A percentile compares a stretch with the other conserved stretches of the same genome.
Conservation (phyloP, 2,329 filamentous ascomycete species). For the Colletotrichum lentis region DNA sequence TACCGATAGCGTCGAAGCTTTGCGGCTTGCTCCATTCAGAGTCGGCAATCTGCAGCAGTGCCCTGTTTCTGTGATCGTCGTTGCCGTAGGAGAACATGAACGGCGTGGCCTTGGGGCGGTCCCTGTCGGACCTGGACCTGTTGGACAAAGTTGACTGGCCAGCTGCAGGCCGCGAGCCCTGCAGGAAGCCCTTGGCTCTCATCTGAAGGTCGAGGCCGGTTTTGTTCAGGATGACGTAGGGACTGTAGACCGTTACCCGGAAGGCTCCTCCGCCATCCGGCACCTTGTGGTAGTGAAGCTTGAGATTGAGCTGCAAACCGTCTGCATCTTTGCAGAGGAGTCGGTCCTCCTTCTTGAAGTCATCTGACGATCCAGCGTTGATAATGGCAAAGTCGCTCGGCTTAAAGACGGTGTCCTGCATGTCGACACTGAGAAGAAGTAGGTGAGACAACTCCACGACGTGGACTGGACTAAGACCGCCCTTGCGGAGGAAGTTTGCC, state of each 20-base stretch:
- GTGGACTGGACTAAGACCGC: constrained; percentile 95
- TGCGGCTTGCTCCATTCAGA: constrained; percentile 97
- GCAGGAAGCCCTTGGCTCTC: constrained; percentile 87
- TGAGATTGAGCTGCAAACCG: constrained; percentile 79
- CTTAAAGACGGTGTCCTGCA: constrained; percentile 96
- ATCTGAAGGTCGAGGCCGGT: constrained; percentile 90
- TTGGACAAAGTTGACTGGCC: constrained; percentile 71
- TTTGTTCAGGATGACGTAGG: constrained; percentile 94
- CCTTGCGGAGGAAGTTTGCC: constrained; percentile 97
- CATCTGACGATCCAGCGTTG: constrained; percentile 86
- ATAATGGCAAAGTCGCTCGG: constrained; percentile 97
- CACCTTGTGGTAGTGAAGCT: constrained; percentile 88
- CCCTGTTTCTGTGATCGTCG: constrained; percentile 91
- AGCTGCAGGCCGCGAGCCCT: constrained; percentile 82
- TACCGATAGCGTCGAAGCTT: constrained; percentile 97
- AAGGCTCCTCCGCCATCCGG: constrained; percentile 95
- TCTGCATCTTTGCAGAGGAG: constrained; percentile 86
- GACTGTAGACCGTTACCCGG: constrained; percentile 92
- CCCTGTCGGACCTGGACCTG: constrained; percentile 56
- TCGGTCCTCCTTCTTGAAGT: constrained; percentile 84
- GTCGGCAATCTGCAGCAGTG: constrained; percentile 84
- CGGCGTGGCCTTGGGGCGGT: constrained; percentile 78
- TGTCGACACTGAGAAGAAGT: constrained; percentile 88
- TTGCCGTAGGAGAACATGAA: constrained; percentile 96
- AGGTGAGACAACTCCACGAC: constrained; percentile 96